A percentile compares a stretch with the other conserved stretches of the same genome.
phyloP scores from a whole-genome alignment of 192 early-diverging fungal genomes.

The Haplosporangium gracile region DNA sequence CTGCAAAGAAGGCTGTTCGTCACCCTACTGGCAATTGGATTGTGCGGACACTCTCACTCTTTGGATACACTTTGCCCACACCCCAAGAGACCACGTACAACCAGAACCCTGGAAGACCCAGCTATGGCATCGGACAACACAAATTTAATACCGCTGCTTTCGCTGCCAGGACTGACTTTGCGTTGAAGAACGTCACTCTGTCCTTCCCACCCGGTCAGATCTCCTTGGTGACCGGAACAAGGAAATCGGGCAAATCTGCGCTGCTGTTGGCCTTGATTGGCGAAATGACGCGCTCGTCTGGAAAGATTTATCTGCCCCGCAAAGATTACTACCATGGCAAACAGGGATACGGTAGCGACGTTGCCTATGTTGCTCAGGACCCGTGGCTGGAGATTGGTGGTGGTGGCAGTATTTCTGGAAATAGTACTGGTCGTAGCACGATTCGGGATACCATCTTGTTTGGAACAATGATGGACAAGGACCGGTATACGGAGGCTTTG shows the following conservation, averaged over 20 bases:
- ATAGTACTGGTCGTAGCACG: constrained; percentile 70
- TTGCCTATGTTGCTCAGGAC: constrained; percentile 65
- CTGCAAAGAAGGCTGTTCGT: background rate
- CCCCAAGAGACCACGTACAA: background rate
- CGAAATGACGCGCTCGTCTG: constrained; percentile 48
- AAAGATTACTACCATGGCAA: constrained; percentile 54
- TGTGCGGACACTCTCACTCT: constrained; percentile 41
- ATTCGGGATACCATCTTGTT: constrained; percentile 79
- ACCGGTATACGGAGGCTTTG: constrained; percentile 64
- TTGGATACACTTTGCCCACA: constrained; percentile 42
- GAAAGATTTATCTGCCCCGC: constrained; percentile 52
- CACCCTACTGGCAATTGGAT: constrained; percentile 37
- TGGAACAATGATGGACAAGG: constrained; percentile 59
- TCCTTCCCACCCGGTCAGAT: constrained; percentile 48
- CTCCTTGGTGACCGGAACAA: constrained; percentile 47
- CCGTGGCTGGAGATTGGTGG: constrained; percentile 61
- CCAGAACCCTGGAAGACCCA: background rate
- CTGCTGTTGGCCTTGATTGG: constrained; percentile 45
- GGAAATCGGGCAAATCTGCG: constrained; percentile 44
- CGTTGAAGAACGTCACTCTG: constrained; percentile 26
- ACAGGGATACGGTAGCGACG: constrained; percentile 49
- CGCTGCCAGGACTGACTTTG: constrained; percentile 12
- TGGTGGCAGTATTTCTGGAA: constrained; percentile 33
- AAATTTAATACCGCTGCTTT: background rate
- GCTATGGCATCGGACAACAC: background rate